Conservation (phyloP, 1,284 basidiomycete species). For the Peniophora sp. region DNA sequence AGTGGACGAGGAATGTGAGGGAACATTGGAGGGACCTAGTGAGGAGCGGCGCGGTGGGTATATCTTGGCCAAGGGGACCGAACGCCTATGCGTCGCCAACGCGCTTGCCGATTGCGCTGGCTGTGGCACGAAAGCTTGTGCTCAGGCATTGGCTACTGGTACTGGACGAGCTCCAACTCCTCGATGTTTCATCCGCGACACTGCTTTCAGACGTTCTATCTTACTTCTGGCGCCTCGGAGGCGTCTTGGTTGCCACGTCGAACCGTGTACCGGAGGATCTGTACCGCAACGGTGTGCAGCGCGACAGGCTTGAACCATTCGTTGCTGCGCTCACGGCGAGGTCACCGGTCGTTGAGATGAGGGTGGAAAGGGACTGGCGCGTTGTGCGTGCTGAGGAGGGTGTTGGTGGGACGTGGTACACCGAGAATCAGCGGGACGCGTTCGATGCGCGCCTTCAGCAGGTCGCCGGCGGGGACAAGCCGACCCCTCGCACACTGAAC, state of each 20-base stretch:
- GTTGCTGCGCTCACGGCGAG: constrained; percentile 54
- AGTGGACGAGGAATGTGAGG: constrained; percentile 30
- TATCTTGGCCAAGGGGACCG: constrained; percentile 23
- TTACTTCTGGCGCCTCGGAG: constrained; percentile 73
- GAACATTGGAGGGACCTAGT: constrained; percentile 25
- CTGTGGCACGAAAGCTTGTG: constrained; percentile 42
- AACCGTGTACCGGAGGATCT: constrained; percentile 64
- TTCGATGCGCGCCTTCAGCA: constrained; percentile 16
- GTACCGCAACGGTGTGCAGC: constrained; percentile 63
- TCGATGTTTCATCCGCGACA: constrained; percentile 62
- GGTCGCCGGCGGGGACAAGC: constrained; percentile 3
- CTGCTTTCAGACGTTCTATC: constrained; percentile 64
- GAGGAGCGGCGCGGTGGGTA: constrained; percentile 22
- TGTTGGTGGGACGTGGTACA: constrained; percentile 26
- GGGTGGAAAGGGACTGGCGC: constrained; percentile 37
- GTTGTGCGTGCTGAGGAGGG: constrained; percentile 14
- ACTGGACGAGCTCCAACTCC: constrained; percentile 67
- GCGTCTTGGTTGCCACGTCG: constrained; percentile 48
- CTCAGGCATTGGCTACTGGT: constrained; percentile 49
- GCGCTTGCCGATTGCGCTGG: constrained; percentile 30
- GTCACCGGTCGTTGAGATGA: constrained; percentile 53
- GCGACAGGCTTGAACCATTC: constrained; percentile 56
- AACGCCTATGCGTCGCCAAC: constrained; percentile 5
- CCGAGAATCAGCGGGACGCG: constrained; percentile 13
- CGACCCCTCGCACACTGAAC: constrained; percentile 7